phyloP scores from a whole-genome alignment of 208 protist species.

The Vickermania ingenoplastis region DNA sequence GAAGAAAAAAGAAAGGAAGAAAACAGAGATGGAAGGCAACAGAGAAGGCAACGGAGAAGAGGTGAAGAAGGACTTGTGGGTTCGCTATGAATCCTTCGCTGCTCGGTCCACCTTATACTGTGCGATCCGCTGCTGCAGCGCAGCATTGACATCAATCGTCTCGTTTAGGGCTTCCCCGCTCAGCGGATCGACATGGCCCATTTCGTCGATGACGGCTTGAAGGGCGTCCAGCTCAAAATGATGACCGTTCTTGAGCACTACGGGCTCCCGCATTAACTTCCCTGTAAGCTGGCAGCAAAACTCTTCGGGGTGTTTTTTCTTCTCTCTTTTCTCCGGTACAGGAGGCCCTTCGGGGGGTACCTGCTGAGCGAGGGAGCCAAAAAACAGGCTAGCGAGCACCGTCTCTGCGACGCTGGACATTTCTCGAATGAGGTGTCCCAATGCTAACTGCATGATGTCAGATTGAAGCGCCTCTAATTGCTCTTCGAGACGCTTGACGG shows the following conservation, averaged over 20 bases:
- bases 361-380: conserved; percentile 1
- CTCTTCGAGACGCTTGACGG: conserved; percentile 45
- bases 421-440: conserved; percentile 64
- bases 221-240: conserved; percentile 76
- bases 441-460: conserved; percentile 58
- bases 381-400: conserved; percentile 7
- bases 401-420: conserved; percentile 13
- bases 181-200: conserved; percentile 83
- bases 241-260: conserved; percentile 65
- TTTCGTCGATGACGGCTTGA: conserved; percentile 53
- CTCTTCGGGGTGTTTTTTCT: conserved; percentile 42
- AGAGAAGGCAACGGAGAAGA: not conserved
- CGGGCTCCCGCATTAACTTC: conserved; percentile 84
- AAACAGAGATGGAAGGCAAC: not conserved
- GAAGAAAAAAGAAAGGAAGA: not conserved
- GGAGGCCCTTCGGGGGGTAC: not conserved
- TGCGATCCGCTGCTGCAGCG: conserved; percentile 78
- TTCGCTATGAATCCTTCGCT: conserved; percentile 8
- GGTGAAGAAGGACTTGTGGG: not conserved
- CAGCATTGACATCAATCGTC: conserved; percentile 46
- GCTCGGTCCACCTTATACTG: conserved; percentile 59
- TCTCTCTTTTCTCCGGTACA: conserved; percentile 23
- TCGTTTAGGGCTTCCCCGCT: conserved; percentile 60
- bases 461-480: conserved; percentile 64
- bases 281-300: conserved; percentile 78